Percentiles rank a stretch among this genome's conserved stretches.
These are phyloP conservation scores for Trichophyton simii DNA, from an alignment of 2,329 filamentous ascomycete species.

Conservation along the genomic window DNA sequence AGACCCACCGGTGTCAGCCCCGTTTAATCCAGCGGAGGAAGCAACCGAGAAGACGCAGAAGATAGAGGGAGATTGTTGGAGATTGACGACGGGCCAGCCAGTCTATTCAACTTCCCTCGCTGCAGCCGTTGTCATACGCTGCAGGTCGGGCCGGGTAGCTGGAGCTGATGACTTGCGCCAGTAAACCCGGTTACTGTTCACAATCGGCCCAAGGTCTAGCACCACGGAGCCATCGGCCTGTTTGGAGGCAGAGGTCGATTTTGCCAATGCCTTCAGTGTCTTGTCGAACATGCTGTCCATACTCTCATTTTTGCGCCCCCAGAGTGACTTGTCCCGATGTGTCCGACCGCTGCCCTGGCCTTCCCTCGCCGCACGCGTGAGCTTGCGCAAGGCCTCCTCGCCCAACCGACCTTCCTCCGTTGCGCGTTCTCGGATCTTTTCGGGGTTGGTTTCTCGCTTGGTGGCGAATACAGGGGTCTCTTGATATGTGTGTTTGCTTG, in stretches of 20 bases:
- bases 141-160: not conserved
- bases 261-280: constrained; percentile 40
- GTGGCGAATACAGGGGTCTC: constrained; percentile 45
- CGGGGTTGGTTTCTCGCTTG: constrained; percentile 46
- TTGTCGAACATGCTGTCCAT: constrained; percentile 45
- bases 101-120: not conserved
- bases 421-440: constrained; percentile 48
- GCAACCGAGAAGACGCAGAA: not conserved
- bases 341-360: constrained; percentile 31
- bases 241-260: constrained; percentile 22
- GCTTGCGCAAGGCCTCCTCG: constrained; percentile 51
- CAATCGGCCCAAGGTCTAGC: constrained; percentile 37
- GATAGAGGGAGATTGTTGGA: not conserved
- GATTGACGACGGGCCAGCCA: not conserved
- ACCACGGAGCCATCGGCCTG: constrained; percentile 12
- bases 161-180: constrained; percentile 39
- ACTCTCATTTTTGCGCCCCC: constrained; percentile 27
- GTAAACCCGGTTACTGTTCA: constrained; percentile 49
- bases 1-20: not conserved
- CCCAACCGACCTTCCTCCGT: constrained; percentile 54
- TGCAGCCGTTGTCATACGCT: not conserved
- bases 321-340: constrained; percentile 27
- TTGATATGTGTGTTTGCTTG: constrained; percentile 52
- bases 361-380: constrained; percentile 40
- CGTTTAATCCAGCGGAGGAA: not conserved